Evolutionary conservation across 2,329 filamentous ascomycete genomes (phyloP).

Genomic region (Botrytis sinoallii): DNA sequence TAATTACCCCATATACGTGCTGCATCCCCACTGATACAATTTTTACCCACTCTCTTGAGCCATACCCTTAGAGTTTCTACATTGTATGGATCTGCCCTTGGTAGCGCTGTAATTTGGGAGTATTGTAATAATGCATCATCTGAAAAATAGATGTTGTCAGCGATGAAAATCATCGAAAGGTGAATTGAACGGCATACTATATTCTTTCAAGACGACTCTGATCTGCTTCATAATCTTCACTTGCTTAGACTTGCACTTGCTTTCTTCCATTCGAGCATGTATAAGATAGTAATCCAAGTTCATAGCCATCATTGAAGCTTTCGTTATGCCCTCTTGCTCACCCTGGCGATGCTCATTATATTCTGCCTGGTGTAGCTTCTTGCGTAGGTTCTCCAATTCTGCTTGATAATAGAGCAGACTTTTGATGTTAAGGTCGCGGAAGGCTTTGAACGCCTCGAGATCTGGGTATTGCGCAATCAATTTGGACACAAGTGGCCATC

Average conservation of each 20-base stretch:
- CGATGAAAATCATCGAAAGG: neutral
- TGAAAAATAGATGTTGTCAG: neutral
- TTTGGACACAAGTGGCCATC: slow-evolving; percentile 21
- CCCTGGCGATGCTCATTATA: slow-evolving; percentile 17
- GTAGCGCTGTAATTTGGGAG: slow-evolving; percentile 19
- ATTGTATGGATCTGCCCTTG: slow-evolving; percentile 22
- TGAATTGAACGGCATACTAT: slow-evolving; percentile 19
- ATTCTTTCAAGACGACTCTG: slow-evolving; percentile 23
- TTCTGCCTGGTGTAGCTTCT: slow-evolving; percentile 22
- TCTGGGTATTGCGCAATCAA: slow-evolving; percentile 17
- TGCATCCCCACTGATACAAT: slow-evolving; percentile 15
- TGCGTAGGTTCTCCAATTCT: slow-evolving; percentile 17
- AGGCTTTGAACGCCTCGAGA: slow-evolving; percentile 23
- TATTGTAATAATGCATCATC: slow-evolving; percentile 25
- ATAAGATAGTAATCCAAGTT: neutral
- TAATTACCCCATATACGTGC: slow-evolving; percentile 16
- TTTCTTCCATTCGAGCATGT: neutral
- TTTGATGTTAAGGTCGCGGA: slow-evolving; percentile 26
- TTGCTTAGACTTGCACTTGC: slow-evolving; percentile 17
- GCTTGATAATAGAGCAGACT: slow-evolving; percentile 29
- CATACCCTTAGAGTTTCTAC: slow-evolving; percentile 12
- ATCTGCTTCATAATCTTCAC: slow-evolving; percentile 21
- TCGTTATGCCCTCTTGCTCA: neutral
- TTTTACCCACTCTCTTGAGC: neutral
- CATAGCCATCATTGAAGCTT: neutral